Base-by-base conservation (phyloP, 352 stramenopile species). In the Globisporangium nodosum region DNA sequence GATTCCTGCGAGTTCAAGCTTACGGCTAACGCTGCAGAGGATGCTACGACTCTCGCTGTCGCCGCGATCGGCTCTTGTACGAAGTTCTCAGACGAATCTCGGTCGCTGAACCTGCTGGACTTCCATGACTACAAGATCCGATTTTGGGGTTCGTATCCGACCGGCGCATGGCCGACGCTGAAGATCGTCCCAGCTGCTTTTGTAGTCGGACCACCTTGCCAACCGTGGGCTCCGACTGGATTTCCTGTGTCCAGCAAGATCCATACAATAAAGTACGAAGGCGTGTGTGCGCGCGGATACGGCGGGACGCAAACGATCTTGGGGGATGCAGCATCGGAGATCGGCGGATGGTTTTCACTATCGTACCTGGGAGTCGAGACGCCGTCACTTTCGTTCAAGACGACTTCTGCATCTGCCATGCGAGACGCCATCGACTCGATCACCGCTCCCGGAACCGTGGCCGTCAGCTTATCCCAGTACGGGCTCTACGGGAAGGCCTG, bases 271-370 rank as follows among this genome's bases (percentile, higher is more conserved):
- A 85, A 82, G 60, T 91, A 90, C 47, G 70, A 89, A 73, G 84
- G 81, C 0, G 15, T 62, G 6, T 93, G 84, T 54, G 74, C 66
- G 1, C 58, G 65, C 31, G 84, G 79, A 1, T 70, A 71, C 20
- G 55, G 54, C 27, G 78, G 75, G 1, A 78, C 76, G 1, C 84
- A 93, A 54, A 90, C 84, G 9, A 88, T 93, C 60, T 59, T 91
- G 7, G 84, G 74, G 0, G 81, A 91, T 30, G 84, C 74, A 2
- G 56, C 63, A 1, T 97, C 90, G 30, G 81, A 77, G 1, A 81
- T 98, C 12, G 83, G 82, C 15, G 96, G 96, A 0, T 89, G 76
- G 24, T 98, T 98, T 56, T 89, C 76, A 5, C 66, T 99, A 0
- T 87, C 76, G 6, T 98, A 98, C 63, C 69, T 86, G 39, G 76